phyloP scores from a whole-genome alignment of 331 rosid genomes.

The Telfairia occidentalis region DNA sequence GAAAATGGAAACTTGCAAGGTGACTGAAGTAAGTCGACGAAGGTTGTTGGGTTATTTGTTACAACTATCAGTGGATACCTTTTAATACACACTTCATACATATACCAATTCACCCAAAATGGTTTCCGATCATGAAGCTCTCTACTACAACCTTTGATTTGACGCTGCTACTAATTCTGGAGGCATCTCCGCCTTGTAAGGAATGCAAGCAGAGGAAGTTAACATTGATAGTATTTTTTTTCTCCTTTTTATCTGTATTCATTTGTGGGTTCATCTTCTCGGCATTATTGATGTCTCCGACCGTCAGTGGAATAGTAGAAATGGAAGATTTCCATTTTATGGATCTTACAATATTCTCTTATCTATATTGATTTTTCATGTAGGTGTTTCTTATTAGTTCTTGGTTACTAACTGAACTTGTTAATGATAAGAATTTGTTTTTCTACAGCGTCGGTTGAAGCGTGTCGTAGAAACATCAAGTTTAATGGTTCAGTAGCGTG shows the following conservation, averaged over 20 bases:
- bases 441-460: conserved; percentile 71
- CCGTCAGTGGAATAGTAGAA: neutral
- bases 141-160: neutral
- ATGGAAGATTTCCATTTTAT: neutral
- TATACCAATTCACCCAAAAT: neutral
- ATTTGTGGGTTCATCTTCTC: neutral
- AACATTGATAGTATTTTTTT: neutral
- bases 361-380: neutral
- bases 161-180: neutral
- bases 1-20: neutral
- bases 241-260: neutral
- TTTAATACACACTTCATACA: neutral
- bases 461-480: conserved; percentile 91
- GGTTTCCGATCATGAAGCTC: neutral
- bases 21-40: neutral
- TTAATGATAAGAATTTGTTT: conserved; percentile 15
- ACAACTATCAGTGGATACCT: neutral
- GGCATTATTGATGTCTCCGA: neutral
- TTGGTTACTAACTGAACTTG: neutral
- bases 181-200: neutral
- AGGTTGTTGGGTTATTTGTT: neutral
- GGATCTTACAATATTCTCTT: neutral
- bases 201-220: conserved; percentile 7
- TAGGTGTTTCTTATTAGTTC: neutral
- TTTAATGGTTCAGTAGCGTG: conserved; percentile 85